Base-by-base conservation (phyloP, 805 yeast species). In the Clavispora vitiphila region DNA sequence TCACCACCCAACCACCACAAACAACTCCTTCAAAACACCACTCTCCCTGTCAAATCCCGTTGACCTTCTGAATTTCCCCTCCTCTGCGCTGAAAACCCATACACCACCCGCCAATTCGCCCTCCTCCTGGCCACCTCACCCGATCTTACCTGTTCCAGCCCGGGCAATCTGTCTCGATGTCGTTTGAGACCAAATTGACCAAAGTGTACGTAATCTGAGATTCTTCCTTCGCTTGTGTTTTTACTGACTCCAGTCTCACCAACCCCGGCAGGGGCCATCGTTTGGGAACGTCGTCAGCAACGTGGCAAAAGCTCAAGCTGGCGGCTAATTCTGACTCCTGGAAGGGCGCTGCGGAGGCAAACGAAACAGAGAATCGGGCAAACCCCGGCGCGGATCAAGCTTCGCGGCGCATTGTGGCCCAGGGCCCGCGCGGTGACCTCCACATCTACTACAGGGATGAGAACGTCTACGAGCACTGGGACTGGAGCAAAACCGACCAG, bases 301-400 rank as follows among this genome's bases (percentile, higher is more conserved):
- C 74, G 1, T 69, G 72, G 71, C 62, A 59, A 42, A 67, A 68
- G 44, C 55, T 69, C 46, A 67, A 64, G 47, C 67, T 61, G 39
- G 67, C 63, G 5, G 56, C 68, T 24, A 38, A 48, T 8, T 19
- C 34, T 7, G 51, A 49, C 2, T 10, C 42, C 27, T 32, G 16
- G 29, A 25, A 35, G 24, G 16, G 16, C 21, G n/a, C n/a, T n/a
- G n/a, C n/a, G n/a, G n/a, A n/a, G n/a, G n/a, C 42, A 7, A 23
- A 25, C 22, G 36, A 15, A 8, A 18, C 27, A 12, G 22, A 31
- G 5, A 18, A 19, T 3, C 14, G 30, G 11, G 20, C 21, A 11
- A 29, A 21, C 18, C 15, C 20, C 12, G 22, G 21, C 19, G 30
- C 15, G 10, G 7, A 18, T 24, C 24, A 19, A 27, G 19, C 22